A percentile compares a stretch with the other conserved stretches of the same genome.
Conservation (phyloP, 1,139 yeast species). For the Pichia sp. region DNA sequence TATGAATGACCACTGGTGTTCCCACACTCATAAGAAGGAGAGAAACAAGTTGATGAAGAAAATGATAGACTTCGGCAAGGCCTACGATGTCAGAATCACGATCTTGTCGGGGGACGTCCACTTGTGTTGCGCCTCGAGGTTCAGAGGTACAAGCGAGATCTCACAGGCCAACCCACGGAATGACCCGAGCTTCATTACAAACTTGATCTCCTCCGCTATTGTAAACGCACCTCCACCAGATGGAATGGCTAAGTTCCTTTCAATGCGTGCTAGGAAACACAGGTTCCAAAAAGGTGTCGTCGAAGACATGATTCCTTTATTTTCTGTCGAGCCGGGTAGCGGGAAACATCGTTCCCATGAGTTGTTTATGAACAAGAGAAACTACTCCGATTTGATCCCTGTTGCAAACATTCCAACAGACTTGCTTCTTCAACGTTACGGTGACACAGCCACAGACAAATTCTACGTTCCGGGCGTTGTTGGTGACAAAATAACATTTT, state of each 20-base stretch:
- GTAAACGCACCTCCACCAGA: slow-evolving; percentile 91
- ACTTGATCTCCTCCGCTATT: slow-evolving; percentile 84
- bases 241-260: slow-evolving; percentile 65
- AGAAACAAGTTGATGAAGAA: slow-evolving; percentile 29
- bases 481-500: neutral
- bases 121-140: slow-evolving; percentile 75
- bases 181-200: slow-evolving; percentile 76
- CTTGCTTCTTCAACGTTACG: slow-evolving; percentile 12
- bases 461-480: slow-evolving; percentile 18
- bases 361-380: slow-evolving; percentile 71
- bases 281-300: slow-evolving; percentile 44
- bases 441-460: slow-evolving; percentile 4
- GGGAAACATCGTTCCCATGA: slow-evolving; percentile 42
- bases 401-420: slow-evolving; percentile 33
- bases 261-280: slow-evolving; percentile 65
- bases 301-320: slow-evolving; percentile 77
- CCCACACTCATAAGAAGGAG: slow-evolving; percentile 54
- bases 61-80: slow-evolving; percentile 43
- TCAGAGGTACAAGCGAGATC: slow-evolving; percentile 50
- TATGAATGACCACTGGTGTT: slow-evolving; percentile 95
- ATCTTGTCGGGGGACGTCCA: slow-evolving; percentile 93
- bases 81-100: slow-evolving; percentile 66
- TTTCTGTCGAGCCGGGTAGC: slow-evolving; percentile 46
- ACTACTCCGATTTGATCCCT: slow-evolving; percentile 59
- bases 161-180: slow-evolving; percentile 49